A percentile compares a stretch with the other conserved stretches of the same genome.
These are phyloP conservation scores for Lagenaria siceraria DNA, from an alignment of 306 rosid species.

Conservation along the genomic window DNA sequence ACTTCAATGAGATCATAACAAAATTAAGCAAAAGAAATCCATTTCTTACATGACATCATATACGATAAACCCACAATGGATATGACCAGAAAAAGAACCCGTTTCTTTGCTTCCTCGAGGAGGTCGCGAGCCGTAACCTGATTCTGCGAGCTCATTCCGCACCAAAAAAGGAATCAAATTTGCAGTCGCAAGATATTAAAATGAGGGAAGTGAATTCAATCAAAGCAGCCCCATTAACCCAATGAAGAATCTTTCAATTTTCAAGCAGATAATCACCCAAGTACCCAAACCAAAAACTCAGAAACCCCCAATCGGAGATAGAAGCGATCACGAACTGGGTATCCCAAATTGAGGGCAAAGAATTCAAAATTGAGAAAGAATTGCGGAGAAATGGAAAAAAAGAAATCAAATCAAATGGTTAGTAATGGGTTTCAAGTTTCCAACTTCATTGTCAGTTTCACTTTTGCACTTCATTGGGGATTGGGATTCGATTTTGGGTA, in stretches of 20 bases:
- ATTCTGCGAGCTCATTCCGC: slow-evolving; percentile 43
- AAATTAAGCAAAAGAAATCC: background rate
- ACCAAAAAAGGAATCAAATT: slow-evolving; percentile 1
- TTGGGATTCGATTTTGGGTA: background rate
- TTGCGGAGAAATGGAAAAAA: background rate
- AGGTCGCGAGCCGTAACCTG: slow-evolving; percentile 72
- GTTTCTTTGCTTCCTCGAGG: slow-evolving; percentile 88
- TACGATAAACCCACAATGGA: slow-evolving; percentile 86
- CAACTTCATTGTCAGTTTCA: background rate
- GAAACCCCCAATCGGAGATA: slow-evolving; percentile 1
- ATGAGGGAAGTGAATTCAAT: background rate
- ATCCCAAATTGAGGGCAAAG: background rate
- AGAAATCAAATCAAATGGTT: background rate
- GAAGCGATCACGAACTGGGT: background rate
- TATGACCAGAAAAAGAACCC: slow-evolving; percentile 60
- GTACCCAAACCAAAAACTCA: background rate
- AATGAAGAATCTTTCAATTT: background rate
- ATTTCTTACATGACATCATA: slow-evolving; percentile 78
- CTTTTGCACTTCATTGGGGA: background rate
- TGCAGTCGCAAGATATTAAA: background rate
- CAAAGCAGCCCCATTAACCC: slow-evolving; percentile 16
- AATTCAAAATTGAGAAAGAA: slow-evolving; percentile 1
- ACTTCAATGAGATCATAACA: background rate
- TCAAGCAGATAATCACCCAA: slow-evolving; percentile 8
- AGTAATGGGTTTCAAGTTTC: background rate